Base-by-base conservation (phyloP, 805 yeast species). In the Hanseniaspora lindneri region DNA sequence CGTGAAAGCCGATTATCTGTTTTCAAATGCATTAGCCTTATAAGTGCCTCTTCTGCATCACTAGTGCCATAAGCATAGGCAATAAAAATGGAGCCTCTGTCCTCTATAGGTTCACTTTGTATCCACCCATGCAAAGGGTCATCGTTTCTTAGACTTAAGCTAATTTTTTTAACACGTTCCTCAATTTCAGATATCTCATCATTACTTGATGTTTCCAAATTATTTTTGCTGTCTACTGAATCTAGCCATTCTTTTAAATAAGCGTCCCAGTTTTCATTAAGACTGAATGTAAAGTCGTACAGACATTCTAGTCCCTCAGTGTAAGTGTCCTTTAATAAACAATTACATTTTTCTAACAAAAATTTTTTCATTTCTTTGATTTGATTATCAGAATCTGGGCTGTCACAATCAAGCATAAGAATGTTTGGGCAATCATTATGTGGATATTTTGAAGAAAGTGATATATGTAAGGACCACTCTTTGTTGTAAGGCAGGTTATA, bases 1-100 rank as follows among this genome's bases (percentile, higher is more conserved):
- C 73, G 71, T 7, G 77, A 62, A 14, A 92, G 70, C 60, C 77
- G 81, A 32, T 76, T 72, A 57, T 88, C 95, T 17, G 71, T 65
- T 46, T 74, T 71, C 33, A 92, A 63, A 11, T 65, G 58, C 0
- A 69, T 71, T 4, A 89, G 59, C 30, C 66, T 69, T 5, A 64
- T 65, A 49, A 68, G 60, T 1, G 87, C 94, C 51, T 88, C 86
- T 2, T 75, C 77, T n/a, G 78, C 80, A 0, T 82, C 71, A 16
- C 69, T 59, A 0, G 80, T 89, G 41, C 62, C 65, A 32, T 77
- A 67, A 0, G 88, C 85, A 59, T 77, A 82, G 0, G 83, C 96
- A 44, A 86, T 72, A 56, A 89, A 89, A 1, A 85, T 79, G 0
- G 96, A 86, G 13, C 84, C 86, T 49, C 96, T 67, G 61, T 89